Evolutionary conservation across 2,329 filamentous ascomycete genomes (phyloP), one percentile per base, ranked within the genome.

Genomic region (Neopestalotiopsis sp.): DNA sequence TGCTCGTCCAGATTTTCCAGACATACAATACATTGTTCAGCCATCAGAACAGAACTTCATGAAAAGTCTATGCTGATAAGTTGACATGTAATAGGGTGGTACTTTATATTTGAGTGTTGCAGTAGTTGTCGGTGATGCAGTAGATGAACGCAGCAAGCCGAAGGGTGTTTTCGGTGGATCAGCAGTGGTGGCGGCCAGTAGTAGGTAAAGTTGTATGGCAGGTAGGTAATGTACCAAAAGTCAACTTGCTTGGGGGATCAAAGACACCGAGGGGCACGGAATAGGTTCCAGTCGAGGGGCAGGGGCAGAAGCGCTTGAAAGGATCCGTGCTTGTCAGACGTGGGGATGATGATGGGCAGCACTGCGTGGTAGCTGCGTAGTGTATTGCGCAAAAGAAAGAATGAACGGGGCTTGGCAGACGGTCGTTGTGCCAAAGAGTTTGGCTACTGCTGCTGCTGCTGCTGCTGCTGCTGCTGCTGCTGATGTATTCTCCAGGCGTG

Each of bases 1-100:
- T 76, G 74, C 65, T 74, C 74, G 76, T 80, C 81, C 76, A 91
- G 83, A 77, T 86, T 86, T 77, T 91, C 89, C 78, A 91, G 85
- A 85, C 89, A 91, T 81, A 91, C 89, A 81, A 91, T 91, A 83
- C 89, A 91, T 84, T 90, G 88, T 81, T 91, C 89, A 82, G 88
- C 85, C 83, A 85, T 85, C 73, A 75, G 78, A 75, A 73, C 73
- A 76, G 72, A 72, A 74, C 76, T 74, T 78, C 74, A 78, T 78
- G 69, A 73, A 75, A 69, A 71, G 73, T 65, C 68, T 70, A 70
- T 73, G 73, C 73, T 74, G 75, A 70, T 75, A 76, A 76, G 74
- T 75, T 76, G 76, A 79, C 76, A 76, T 77, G 78, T 77, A 76
- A 78, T 72, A 75, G 70, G 77, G 73, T 72, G 30, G 58, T 32